Percentiles rank a stretch among this genome's conserved stretches.
These are phyloP conservation scores for Pleurotus ostreatus DNA, from an alignment of 768 basidiomycete species.

Conservation along the genomic window DNA sequence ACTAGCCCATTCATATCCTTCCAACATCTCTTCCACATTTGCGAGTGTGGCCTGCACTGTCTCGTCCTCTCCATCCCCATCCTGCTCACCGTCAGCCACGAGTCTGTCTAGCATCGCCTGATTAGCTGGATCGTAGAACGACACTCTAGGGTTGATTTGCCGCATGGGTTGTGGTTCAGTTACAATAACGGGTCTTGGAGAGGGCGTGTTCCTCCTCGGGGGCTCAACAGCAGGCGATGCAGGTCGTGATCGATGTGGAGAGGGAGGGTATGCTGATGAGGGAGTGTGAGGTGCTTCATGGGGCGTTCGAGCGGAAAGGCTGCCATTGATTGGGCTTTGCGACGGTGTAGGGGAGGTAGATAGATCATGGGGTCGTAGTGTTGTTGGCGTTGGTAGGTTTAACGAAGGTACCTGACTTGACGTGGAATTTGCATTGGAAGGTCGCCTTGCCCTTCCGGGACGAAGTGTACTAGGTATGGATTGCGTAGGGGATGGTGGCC, in stretches of 20 bases:
- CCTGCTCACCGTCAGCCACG: slow-evolving; percentile 45
- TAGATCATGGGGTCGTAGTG: not conserved
- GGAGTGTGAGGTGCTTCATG: slow-evolving; percentile 12
- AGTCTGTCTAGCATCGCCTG: slow-evolving; percentile 71
- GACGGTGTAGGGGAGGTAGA: slow-evolving; percentile 10
- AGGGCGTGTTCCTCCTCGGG: slow-evolving; percentile 22
- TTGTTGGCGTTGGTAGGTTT: slow-evolving; percentile 16
- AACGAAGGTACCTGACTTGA: slow-evolving; percentile 26
- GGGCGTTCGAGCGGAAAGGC: slow-evolving; percentile 11
- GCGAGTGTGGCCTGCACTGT: slow-evolving; percentile 77
- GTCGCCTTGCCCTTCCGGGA: slow-evolving; percentile 31
- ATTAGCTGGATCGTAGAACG: slow-evolving; percentile 79
- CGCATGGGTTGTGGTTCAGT: slow-evolving; percentile 32
- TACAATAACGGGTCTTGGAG: slow-evolving; percentile 27
- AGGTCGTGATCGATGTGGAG: slow-evolving; percentile 18
- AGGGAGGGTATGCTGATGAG: slow-evolving; percentile 16
- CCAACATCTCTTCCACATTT: slow-evolving; percentile 97
- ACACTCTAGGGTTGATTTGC: slow-evolving; percentile 69
- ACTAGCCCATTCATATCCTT: slow-evolving; percentile 96
- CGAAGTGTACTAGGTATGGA: slow-evolving; percentile 23
- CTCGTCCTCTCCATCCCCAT: slow-evolving; percentile 64
- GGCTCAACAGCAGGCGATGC: slow-evolving; percentile 21
- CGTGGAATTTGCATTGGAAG: slow-evolving; percentile 41
- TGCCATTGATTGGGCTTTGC: not conserved
- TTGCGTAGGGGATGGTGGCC: slow-evolving; percentile 32